A percentile compares a stretch with the other conserved stretches of the same genome.
These are phyloP conservation scores for Tuber microsphaerosporum DNA, from an alignment of 495 filamentous ascomycete genomes.

Conservation along the genomic window DNA sequence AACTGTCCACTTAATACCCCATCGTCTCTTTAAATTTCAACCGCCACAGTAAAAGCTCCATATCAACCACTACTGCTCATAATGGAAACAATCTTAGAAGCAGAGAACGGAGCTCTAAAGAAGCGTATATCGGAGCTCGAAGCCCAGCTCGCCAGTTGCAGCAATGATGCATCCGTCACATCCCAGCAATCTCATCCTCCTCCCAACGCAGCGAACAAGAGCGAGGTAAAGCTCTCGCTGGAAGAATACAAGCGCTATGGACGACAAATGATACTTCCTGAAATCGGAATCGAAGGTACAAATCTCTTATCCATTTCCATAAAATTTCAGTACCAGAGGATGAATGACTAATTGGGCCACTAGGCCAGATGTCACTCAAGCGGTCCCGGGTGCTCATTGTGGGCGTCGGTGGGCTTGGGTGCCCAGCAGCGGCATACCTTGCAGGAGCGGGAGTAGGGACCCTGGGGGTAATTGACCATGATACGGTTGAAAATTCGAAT, in stretches of 20 bases:
- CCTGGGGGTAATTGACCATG: conserved; percentile 78
- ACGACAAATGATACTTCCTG: conserved; percentile 82
- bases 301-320: background rate
- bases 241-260: conserved; percentile 82
- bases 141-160: conserved; percentile 10
- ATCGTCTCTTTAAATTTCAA: background rate
- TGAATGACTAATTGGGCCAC: conserved; percentile 11
- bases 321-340: background rate
- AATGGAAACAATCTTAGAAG: conserved; percentile 8
- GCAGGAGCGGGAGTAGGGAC: conserved; percentile 80
- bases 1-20: background rate
- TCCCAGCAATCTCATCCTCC: conserved; percentile 4
- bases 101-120: conserved; percentile 20
- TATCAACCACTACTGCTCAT: background rate
- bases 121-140: conserved; percentile 30
- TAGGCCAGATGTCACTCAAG: conserved; percentile 74
- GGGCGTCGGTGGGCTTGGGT: conserved; percentile 89
- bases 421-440: conserved; percentile 82
- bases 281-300: conserved; percentile 68
- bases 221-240: conserved; percentile 55
- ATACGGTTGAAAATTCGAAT: conserved; percentile 81
- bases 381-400: conserved; percentile 67
- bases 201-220: conserved; percentile 6
- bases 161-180: background rate
- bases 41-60: background rate